Evolutionary conservation across 83 land plant species (phyloP).

Genomic region (Diphasiastrum complanatum): DNA sequence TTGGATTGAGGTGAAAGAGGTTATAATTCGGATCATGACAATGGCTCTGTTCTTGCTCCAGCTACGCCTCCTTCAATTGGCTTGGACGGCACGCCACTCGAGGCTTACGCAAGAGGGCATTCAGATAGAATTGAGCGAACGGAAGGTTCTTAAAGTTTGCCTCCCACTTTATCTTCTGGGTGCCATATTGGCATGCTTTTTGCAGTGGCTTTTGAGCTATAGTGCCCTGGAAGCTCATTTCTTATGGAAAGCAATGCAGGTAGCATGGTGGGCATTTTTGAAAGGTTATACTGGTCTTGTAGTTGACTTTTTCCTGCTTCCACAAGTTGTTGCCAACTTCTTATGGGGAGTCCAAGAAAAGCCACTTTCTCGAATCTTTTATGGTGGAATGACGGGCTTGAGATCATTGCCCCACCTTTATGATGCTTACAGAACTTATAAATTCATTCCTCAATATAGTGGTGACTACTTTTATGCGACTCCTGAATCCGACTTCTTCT

Average conservation of each 20-base stretch:
- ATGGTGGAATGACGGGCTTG: conserved; percentile 61
- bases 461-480: conserved; percentile 59
- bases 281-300: conserved; percentile 64
- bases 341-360: conserved; percentile 40
- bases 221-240: conserved; percentile 8
- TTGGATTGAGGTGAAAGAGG: conserved; percentile 75
- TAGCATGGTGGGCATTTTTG: conserved; percentile 31
- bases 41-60: conserved; percentile 69
- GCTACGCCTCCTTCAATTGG: conserved; percentile 65
- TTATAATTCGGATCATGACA: conserved; percentile 62
- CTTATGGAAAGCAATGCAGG: conserved; percentile 8
- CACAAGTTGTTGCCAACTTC: conserved; percentile 61
- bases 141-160: conserved; percentile 35
- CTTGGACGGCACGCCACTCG: conserved; percentile 45
- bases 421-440: conserved; percentile 53
- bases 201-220: conserved; percentile 22
- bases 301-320: conserved; percentile 71
- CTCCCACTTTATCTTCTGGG: conserved; percentile 51
- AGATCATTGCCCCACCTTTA: conserved; percentile 69
- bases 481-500: conserved; percentile 57
- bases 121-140: conserved; percentile 34
- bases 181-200: conserved; percentile 45
- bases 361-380: conserved; percentile 44
- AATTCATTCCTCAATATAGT: conserved; percentile 21
- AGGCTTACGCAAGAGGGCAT: conserved; percentile 25